Base-by-base conservation (phyloP, 768 basidiomycete genomes). In the Asterophora parasitica region DNA sequence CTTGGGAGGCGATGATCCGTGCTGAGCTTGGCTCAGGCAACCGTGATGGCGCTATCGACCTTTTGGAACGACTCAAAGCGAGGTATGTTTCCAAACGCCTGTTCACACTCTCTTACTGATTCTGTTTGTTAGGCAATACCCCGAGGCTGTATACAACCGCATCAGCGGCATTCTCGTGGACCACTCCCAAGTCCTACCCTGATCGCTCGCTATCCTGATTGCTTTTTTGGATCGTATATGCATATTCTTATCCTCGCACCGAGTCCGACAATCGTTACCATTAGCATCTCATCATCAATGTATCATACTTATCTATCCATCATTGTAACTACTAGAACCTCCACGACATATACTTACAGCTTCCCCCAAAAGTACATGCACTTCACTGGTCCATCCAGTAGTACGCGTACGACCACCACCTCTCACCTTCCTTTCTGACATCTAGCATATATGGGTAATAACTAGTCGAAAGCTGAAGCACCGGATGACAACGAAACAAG, bases 1-100 rank as follows among this genome's bases (percentile, higher is more conserved):
- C 92, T 0, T 95, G 89, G 85, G 96, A 98, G 61, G 83, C 82
- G 4, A 98, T 99, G 93, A 81, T 99, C 53, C 80, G 90, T 11
- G 89, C 88, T 1, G 96, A 99, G 62, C 73, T 98, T 9, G 82
- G 82, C 15, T 79, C 76, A 42, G 89, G 89, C 10, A 79, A 90
- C 55, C 79, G 82, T 10, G 77, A 82, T 38, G 73, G 74, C 9
- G 95, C 94, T 0, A 39, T 79, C 3, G 77, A 72, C 2, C 71
- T 97, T 0, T 71, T 94, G 26, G 76, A 81, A 46, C 77, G 90
- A 38, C 67, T 93, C 56, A 81, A 79, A 65, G 76, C 81, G 58
- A 78, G 91, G 85, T 86, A 55, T 27, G 79, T 70, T 23, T 44
- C n/a, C 2, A 12, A 32, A 33, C 19, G n/a, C 4, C 7, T 34